A percentile compares a stretch with the other conserved stretches of the same genome.
phyloP scores from a whole-genome alignment of 2,329 filamentous ascomycete genomes.

The Thielaviopsis punctulata region DNA sequence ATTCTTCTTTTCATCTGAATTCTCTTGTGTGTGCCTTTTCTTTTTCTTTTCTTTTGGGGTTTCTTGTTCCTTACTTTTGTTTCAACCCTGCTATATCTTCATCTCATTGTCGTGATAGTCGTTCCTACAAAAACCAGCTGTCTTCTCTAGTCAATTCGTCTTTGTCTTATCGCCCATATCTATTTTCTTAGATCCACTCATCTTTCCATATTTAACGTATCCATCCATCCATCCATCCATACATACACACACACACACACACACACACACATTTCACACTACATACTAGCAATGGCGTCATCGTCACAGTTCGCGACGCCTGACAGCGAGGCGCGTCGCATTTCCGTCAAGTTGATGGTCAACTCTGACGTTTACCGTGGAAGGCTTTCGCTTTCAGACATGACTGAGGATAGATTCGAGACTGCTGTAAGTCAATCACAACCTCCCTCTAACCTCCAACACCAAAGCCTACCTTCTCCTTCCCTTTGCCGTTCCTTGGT shows the following conservation, averaged over 20 bases:
- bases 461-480: too few species aligned
- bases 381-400: background rate
- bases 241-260: conserved; percentile 36
- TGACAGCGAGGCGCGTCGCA: background rate
- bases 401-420: conserved; percentile 51
- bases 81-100: too few species aligned
- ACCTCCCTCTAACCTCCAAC: background rate
- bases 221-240: conserved; percentile 16
- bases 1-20: background rate
- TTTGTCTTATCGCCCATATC: too few species aligned
- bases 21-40: background rate
- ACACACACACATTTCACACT: conserved; percentile 15
- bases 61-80: too few species aligned
- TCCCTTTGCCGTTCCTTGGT: background rate
- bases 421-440: conserved; percentile 52
- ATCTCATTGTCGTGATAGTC: too few species aligned
- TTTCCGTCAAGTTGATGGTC: conserved; percentile 1
- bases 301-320: background rate
- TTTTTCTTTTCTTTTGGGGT: background rate
- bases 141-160: too few species aligned
- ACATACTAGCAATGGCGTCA: conserved; percentile 5
- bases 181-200: too few species aligned
- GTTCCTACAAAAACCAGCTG: too few species aligned
- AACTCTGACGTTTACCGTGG: background rate
- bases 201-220: conserved; percentile 1